These are phyloP conservation scores for Termitomyces sp. DNA, from an alignment of 768 basidiomycete species.

Conservation along the genomic window DNA sequence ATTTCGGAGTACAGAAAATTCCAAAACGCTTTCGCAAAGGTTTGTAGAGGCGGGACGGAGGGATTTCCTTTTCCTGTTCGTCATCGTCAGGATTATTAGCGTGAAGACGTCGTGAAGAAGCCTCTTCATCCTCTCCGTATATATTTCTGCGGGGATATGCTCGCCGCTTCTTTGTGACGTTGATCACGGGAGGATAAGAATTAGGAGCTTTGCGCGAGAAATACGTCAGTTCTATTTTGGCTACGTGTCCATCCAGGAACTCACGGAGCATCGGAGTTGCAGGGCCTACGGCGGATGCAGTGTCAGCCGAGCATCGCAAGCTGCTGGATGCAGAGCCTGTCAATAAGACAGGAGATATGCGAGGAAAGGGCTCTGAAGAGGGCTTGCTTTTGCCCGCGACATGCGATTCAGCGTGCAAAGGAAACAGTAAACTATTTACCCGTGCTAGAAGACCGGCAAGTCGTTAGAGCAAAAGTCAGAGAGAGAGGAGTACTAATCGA, in stretches of 20 bases:
- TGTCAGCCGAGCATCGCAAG: slow-evolving; percentile 9
- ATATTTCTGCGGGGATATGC: slow-evolving; percentile 6
- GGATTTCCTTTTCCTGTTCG: slow-evolving; percentile 27
- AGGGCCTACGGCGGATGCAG: slow-evolving; percentile 12
- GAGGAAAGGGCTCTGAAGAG: neutral
- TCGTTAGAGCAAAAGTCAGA: neutral
- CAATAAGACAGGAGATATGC: neutral
- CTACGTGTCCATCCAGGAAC: slow-evolving; percentile 10
- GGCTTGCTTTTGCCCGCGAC: slow-evolving; percentile 16
- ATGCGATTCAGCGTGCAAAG: slow-evolving; percentile 25
- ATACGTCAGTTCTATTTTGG: slow-evolving; percentile 9
- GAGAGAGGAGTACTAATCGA: slow-evolving; percentile 1
- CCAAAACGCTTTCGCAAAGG: slow-evolving; percentile 29
- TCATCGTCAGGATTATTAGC: slow-evolving; percentile 18
- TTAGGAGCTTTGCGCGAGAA: slow-evolving; percentile 29
- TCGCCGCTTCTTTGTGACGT: neutral
- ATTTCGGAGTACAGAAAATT: slow-evolving; percentile 33
- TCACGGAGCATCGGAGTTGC: slow-evolving; percentile 32
- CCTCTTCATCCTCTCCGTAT: slow-evolving; percentile 14
- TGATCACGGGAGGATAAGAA: slow-evolving; percentile 18
- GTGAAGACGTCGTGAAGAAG: slow-evolving; percentile 12
- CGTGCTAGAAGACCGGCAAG: slow-evolving; percentile 20
- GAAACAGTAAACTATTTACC: slow-evolving; percentile 27
- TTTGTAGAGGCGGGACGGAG: slow-evolving; percentile 19
- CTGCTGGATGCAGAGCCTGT: neutral